Conservation (phyloP, 306 rosid species). For the Vigna angularis region DNA sequence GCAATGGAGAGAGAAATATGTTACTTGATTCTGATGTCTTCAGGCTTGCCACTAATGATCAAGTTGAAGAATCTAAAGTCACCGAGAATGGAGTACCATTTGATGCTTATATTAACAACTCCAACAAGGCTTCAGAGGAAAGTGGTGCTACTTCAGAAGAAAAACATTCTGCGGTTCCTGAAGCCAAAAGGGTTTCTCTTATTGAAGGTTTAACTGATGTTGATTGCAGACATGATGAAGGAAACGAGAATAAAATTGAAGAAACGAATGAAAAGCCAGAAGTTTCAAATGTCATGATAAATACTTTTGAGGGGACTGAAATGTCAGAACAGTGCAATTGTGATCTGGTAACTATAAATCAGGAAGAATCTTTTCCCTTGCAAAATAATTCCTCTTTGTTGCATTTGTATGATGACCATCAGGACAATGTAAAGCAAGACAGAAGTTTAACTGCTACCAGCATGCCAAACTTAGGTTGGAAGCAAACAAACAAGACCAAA, state of each 20-base stretch:
- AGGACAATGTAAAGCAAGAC: conserved; percentile 22
- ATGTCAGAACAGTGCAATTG: conserved; percentile 36
- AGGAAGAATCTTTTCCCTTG: conserved; percentile 39
- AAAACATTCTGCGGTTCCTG: conserved; percentile 42
- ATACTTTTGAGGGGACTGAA: conserved; percentile 37
- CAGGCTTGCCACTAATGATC: conserved; percentile 27
- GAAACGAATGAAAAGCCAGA: conserved; percentile 43
- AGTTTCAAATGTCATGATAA: conserved; percentile 38
- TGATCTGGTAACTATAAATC: conserved; percentile 34
- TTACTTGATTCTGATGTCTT: conserved; percentile 14
- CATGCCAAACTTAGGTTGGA: conserved; percentile 40
- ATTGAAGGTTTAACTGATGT: conserved; percentile 28
- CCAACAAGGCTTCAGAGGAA: conserved; percentile 48
- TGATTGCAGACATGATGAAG: conserved; percentile 41
- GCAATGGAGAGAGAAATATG: conserved; percentile 23
- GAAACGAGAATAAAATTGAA: conserved; percentile 34
- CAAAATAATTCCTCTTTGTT: conserved; percentile 36
- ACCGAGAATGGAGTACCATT: conserved; percentile 39
- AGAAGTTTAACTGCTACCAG: conserved; percentile 33
- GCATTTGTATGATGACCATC: conserved; percentile 33
- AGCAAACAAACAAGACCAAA: conserved; percentile 40
- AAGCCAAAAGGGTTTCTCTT: conserved; percentile 33
- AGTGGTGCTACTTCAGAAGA: conserved; percentile 30
- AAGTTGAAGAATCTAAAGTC: conserved; percentile 40
- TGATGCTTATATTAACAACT: conserved; percentile 25